Conservation (phyloP, 2,329 filamentous ascomycete genomes). For the Pyricularia grisea region DNA sequence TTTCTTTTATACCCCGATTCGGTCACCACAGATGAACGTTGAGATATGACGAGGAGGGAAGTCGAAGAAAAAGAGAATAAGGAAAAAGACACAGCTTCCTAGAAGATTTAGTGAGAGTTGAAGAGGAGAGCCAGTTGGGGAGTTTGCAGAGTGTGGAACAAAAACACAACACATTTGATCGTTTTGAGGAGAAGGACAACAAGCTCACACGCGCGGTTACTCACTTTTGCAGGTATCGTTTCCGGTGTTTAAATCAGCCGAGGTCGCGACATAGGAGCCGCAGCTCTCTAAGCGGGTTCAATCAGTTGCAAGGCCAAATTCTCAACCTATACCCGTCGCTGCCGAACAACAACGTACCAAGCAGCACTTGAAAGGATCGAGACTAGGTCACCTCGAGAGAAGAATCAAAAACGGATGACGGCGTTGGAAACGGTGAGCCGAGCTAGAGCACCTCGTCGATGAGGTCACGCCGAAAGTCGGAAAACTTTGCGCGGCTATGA, state of each 20-base stretch:
- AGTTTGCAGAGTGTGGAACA: background rate
- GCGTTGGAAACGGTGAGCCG: background rate
- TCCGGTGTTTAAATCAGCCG: conserved; percentile 15
- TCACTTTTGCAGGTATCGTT: conserved; percentile 11
- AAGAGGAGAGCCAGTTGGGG: background rate
- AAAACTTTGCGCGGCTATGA: background rate
- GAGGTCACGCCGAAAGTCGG: background rate
- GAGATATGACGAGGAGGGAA: background rate
- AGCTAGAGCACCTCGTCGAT: background rate
- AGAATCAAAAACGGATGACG: background rate
- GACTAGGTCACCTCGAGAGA: background rate
- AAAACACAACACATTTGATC: conserved; percentile 1
- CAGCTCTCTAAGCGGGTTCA: conserved; percentile 15
- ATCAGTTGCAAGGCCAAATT: conserved; percentile 14
- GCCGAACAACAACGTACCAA: conserved; percentile 3
- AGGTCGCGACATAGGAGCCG: conserved; percentile 16
- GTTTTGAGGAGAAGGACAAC: background rate
- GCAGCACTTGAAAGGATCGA: conserved; percentile 3
- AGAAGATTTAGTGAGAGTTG: background rate
- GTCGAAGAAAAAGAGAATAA: background rate
- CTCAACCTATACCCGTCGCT: conserved; percentile 13
- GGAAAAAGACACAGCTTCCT: background rate
- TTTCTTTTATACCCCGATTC: background rate
- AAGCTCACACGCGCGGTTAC: conserved; percentile 6
- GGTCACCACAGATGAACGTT: background rate